Conservation (phyloP, 768 basidiomycete species). For the Austroboletus festivus region DNA sequence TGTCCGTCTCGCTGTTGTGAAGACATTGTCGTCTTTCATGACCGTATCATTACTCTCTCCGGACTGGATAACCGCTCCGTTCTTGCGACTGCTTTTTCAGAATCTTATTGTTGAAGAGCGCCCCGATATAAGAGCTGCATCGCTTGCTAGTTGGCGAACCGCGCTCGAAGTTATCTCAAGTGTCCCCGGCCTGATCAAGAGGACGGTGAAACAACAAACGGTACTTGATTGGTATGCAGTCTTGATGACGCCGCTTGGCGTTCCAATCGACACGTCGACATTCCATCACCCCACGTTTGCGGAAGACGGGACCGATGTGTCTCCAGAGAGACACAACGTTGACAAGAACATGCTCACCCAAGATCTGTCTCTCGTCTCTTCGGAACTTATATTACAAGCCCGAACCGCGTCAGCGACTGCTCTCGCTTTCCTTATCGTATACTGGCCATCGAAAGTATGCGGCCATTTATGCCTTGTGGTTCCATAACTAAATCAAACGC, state of each 20-base stretch:
- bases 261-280: slow-evolving; percentile 61
- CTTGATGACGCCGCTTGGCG: slow-evolving; percentile 86
- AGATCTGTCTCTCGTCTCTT: slow-evolving; percentile 77
- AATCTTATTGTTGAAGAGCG: slow-evolving; percentile 93
- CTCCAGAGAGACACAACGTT: slow-evolving; percentile 79
- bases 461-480: not conserved
- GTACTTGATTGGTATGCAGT: slow-evolving; percentile 83
- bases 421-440: slow-evolving; percentile 63
- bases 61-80: slow-evolving; percentile 76
- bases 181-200: slow-evolving; percentile 48
- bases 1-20: slow-evolving; percentile 90
- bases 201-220: slow-evolving; percentile 52
- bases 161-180: slow-evolving; percentile 56
- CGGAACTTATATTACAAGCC: slow-evolving; percentile 75
- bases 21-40: slow-evolving; percentile 86
- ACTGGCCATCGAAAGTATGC: slow-evolving; percentile 62
- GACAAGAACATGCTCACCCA: slow-evolving; percentile 95
- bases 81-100: slow-evolving; percentile 86
- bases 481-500: not conserved
- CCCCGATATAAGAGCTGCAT: slow-evolving; percentile 72
- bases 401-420: slow-evolving; percentile 77
- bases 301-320: slow-evolving; percentile 41
- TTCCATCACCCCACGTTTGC: slow-evolving; percentile 66
- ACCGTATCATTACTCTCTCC: slow-evolving; percentile 65
- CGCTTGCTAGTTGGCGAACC: slow-evolving; percentile 69